A percentile compares a stretch with the other conserved stretches of the same genome.
phyloP scores from a whole-genome alignment of 23 red algal species.

The Gracilaria caudata region DNA sequence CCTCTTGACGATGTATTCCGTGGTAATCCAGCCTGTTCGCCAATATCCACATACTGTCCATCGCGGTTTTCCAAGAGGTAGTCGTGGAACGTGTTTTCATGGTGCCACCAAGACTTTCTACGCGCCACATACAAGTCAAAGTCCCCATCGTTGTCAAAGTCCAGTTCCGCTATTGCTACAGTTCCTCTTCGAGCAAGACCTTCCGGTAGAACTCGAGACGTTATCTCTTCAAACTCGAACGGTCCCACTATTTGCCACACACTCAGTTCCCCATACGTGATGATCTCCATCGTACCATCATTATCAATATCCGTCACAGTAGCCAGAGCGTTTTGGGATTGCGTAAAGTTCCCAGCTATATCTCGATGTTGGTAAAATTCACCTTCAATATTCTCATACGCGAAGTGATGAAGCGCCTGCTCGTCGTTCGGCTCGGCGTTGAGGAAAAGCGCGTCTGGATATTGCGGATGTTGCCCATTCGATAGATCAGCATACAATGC shows the following conservation, averaged over 20 bases:
- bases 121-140: constrained; percentile 58
- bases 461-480: neutral
- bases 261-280: constrained; percentile 8
- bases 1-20: constrained; percentile 3
- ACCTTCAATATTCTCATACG: constrained; percentile 12
- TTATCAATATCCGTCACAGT: constrained; percentile 45
- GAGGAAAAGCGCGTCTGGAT: constrained; percentile 13
- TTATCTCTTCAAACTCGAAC: constrained; percentile 36
- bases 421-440: neutral
- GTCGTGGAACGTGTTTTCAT: neutral
- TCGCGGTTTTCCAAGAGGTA: constrained; percentile 29
- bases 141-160: constrained; percentile 69
- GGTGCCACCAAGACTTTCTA: neutral
- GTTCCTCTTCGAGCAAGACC: neutral
- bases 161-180: constrained; percentile 40
- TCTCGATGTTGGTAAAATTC: neutral
- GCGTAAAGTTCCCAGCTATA: neutral
- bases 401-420: constrained; percentile 1
- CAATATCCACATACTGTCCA: constrained; percentile 25
- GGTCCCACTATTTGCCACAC: neutral
- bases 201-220: constrained; percentile 9
- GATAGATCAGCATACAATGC: neutral
- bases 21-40: constrained; percentile 26
- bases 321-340: neutral
- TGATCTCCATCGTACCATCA: constrained; percentile 45